A percentile compares a stretch with the other conserved stretches of the same genome.
These are phyloP conservation scores for Botrytis byssoidea DNA, from an alignment of 2,329 filamentous ascomycete genomes.

Conservation along the genomic window DNA sequence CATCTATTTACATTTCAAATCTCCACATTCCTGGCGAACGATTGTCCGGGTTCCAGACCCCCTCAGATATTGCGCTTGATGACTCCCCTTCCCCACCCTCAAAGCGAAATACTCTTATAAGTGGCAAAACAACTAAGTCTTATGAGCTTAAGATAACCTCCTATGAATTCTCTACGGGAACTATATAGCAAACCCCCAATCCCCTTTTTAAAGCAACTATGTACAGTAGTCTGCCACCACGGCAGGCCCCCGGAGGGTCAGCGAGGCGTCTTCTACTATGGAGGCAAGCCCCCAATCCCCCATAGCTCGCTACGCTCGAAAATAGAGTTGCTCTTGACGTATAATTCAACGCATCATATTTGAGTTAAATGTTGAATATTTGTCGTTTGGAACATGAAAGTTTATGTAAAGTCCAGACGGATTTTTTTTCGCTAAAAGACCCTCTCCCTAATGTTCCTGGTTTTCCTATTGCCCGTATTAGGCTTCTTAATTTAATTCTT, in stretches of 20 bases:
- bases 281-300: background rate
- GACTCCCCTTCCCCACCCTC: background rate
- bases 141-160: background rate
- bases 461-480: background rate
- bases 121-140: background rate
- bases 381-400: no score
- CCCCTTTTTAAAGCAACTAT: background rate
- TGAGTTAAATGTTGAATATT: background rate
- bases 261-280: background rate
- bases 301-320: background rate
- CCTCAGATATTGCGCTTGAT: background rate
- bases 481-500: conserved; percentile 16
- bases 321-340: background rate
- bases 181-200: background rate
- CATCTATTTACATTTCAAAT: background rate
- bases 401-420: no score
- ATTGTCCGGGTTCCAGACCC: background rate
- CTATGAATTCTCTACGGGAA: background rate
- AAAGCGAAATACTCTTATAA: background rate
- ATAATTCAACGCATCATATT: background rate
- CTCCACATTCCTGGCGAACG: background rate
- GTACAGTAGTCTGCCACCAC: background rate
- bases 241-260: background rate
- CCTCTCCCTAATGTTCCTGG: background rate
- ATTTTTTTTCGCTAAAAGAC: no score